Conservation (phyloP, 148 eudicot genomes). For the Cornus suecica region DNA sequence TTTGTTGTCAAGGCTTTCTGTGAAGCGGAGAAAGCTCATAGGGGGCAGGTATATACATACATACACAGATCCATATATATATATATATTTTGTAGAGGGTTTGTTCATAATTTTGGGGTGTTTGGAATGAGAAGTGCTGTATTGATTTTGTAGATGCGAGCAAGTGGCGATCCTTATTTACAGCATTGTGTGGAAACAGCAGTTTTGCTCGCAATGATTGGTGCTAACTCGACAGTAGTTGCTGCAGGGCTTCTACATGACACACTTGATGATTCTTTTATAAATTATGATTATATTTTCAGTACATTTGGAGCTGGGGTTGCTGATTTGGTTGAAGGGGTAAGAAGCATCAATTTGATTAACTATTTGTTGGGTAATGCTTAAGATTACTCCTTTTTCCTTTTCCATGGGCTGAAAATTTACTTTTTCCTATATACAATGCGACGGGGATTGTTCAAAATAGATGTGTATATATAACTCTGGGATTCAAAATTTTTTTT, state of each 20-base stretch:
- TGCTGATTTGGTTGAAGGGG: slow-evolving; percentile 91
- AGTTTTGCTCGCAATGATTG: slow-evolving; percentile 65
- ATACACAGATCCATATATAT: too few relatives aligned
- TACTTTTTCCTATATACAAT: too few relatives aligned
- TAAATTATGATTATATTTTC: slow-evolving; percentile 54
- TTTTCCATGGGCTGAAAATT: background rate
- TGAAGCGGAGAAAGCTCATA: slow-evolving; percentile 93
- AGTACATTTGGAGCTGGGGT: slow-evolving; percentile 68
- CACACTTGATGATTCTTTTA: slow-evolving; percentile 82
- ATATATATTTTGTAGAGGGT: background rate
- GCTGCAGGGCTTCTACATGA: slow-evolving; percentile 96
- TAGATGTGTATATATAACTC: too few relatives aligned
- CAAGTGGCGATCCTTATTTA: slow-evolving; percentile 90
- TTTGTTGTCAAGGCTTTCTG: slow-evolving; percentile 78
- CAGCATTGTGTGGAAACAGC: slow-evolving; percentile 97
- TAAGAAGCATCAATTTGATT: slow-evolving; percentile 24
- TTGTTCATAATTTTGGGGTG: background rate
- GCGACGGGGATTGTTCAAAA: too few relatives aligned
- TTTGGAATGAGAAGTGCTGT: slow-evolving; percentile 14
- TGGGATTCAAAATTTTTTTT: too few relatives aligned
- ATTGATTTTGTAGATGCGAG: slow-evolving; percentile 59
- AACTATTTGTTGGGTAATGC: background rate
- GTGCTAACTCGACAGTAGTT: slow-evolving; percentile 80
- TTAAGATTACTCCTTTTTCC: background rate
- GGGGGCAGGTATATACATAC: slow-evolving; percentile 70